A percentile compares a stretch with the other conserved stretches of the same genome.
phyloP scores from a whole-genome alignment of 164 flowering plant species.

The Kalanchoe fedtschenkoi region DNA sequence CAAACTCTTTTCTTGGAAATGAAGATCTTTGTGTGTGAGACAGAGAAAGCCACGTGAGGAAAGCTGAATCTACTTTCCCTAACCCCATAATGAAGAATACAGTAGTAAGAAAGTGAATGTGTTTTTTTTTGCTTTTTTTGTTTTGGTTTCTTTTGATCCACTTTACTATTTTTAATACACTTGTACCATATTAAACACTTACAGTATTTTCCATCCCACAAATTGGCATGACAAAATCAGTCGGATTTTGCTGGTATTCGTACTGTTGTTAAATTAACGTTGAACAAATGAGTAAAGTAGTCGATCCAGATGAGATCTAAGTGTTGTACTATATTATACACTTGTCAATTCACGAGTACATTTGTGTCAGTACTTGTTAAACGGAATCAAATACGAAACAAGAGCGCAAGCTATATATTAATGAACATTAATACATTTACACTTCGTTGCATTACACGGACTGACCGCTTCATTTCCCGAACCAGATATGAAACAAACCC shows the following conservation, averaged over 20 bases:
- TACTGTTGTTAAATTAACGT: too few species aligned
- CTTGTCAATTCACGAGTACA: too few species aligned
- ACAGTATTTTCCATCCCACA: too few species aligned
- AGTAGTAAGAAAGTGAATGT: not conserved
- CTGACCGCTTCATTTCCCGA: constrained; percentile 41
- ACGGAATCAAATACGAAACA: not conserved
- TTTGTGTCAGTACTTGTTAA: too few species aligned
- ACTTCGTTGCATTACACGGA: constrained; percentile 23
- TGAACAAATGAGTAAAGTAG: too few species aligned
- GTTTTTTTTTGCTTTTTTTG: too few species aligned
- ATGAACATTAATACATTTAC: constrained; percentile 20
- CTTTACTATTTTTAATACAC: not conserved
- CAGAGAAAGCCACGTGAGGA: not conserved
- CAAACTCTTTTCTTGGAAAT: constrained; percentile 1
- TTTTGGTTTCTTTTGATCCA: not conserved
- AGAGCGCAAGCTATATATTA: too few species aligned
- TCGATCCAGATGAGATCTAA: too few species aligned
- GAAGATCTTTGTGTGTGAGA: not conserved
- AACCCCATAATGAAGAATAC: constrained; percentile 3
- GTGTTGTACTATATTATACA: too few species aligned
- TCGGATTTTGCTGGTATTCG: too few species aligned
- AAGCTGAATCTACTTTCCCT: constrained; percentile 1
- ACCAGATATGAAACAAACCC: constrained; percentile 11
- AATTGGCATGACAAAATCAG: too few species aligned
- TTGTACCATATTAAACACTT: too few species aligned